Evolutionary conservation across 768 basidiomycete species (phyloP), one percentile per base, ranked within the genome.

Genomic region (Harrya chromipes): DNA sequence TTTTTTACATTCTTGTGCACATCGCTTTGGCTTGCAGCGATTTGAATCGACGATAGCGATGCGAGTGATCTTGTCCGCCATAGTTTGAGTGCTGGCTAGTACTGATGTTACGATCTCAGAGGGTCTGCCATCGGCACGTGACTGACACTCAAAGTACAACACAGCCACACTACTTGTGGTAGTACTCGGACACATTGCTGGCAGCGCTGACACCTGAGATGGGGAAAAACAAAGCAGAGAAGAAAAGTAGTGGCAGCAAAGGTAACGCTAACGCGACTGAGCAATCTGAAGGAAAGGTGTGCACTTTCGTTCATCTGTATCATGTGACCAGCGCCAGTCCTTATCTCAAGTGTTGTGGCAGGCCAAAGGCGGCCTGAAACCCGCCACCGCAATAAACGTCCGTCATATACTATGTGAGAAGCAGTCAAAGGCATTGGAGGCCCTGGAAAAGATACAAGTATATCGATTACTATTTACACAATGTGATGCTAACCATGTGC

Each of bases 1-100:
- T 77, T 97, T 95, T 80, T 95, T 98, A 74, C 97, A 99, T 72
- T 98, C 97, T 66, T 95, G 94, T 21, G 94, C 89, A 60, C 92
- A 94, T 72, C 90, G 77, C 71, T 99, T 98, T 17, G 97, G 97
- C 67, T 97, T 95, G 76, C 95, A 97, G 47, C 84, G 80, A 75
- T 94, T 93, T 9, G 87, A 60, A 67, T 93, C 89, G 57, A 92
- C 90, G 62, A 98, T 94, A 54, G 95, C 95, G 63, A 97, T 94
- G 78, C 97, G 87, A 46, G 97, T 99, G 61, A 97, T 94, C 71
- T 94, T 95, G 75, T 97, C 95, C 33, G 86, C 77, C 91, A 93
- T 90, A 44, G 50, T 53, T 47, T 27, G 36, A 46, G 35, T 38
- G 19, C 40, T 20, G n/a, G 34, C 40, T 17, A n/a, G 34, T 17